Percentiles rank a stretch among this genome's conserved stretches.
Evolutionary conservation across 345 rosid genomes (phyloP).

Genomic region (Capsella bursapastoris): DNA sequence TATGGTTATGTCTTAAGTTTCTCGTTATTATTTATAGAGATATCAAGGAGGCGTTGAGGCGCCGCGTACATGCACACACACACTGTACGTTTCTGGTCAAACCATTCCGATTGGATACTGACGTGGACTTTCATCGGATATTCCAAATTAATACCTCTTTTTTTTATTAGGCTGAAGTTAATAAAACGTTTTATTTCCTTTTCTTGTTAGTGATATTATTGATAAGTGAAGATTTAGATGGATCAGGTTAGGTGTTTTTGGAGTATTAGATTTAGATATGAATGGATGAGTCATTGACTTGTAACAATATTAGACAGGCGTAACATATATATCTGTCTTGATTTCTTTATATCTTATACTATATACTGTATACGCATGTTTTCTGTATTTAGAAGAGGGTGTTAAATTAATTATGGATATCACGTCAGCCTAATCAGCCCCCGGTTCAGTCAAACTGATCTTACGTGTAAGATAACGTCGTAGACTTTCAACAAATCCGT

Average conservation of each 20-base stretch:
- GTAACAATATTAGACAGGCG: constrained; percentile 25
- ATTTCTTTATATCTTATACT: not conserved
- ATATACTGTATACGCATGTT: not conserved
- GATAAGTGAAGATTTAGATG: not conserved
- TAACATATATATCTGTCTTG: constrained; percentile 11
- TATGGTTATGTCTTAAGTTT: not conserved
- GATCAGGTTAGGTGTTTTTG: constrained; percentile 12
- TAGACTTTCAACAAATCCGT: constrained; percentile 14
- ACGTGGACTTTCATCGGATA: constrained; percentile 31
- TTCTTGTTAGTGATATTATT: not conserved
- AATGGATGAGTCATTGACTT: constrained; percentile 40
- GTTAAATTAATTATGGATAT: constrained; percentile 29
- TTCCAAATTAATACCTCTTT: not conserved
- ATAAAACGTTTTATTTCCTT: constrained; percentile 9
- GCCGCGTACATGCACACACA: constrained; percentile 27
- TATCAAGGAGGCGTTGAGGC: constrained; percentile 25
- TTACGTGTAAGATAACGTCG: constrained; percentile 44
- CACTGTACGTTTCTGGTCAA: constrained; percentile 37
- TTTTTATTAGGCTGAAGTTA: not conserved
- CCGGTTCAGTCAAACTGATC: constrained; percentile 17
- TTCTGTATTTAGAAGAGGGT: constrained; percentile 5
- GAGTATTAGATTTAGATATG: constrained; percentile 39
- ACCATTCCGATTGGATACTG: constrained; percentile 29
- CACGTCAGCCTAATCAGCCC: constrained; percentile 9
- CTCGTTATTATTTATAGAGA: constrained; percentile 32